A percentile compares a stretch with the other conserved stretches of the same genome.
Evolutionary conservation across 352 stramenopile species (phyloP).

Genomic region (Hyaloperonospora brassicae): DNA sequence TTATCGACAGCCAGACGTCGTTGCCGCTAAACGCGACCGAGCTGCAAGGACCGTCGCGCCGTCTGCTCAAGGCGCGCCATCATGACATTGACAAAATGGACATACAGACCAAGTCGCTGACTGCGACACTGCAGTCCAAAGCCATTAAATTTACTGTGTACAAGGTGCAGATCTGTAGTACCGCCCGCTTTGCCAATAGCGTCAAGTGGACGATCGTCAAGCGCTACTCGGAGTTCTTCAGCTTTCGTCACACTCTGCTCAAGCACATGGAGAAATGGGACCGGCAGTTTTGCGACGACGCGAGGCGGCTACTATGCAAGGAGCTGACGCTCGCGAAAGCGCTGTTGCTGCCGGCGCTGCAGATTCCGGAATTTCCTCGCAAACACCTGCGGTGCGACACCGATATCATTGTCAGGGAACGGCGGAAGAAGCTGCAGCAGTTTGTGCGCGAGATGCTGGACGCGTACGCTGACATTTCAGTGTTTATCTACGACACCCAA

Average conservation of each 20-base stretch:
- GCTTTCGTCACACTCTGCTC: conserved; percentile 41
- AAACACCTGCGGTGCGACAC: conserved; percentile 58
- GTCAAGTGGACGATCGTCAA: conserved; percentile 48
- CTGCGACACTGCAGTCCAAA: conserved; percentile 29
- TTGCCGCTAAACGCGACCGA: conserved; percentile 18
- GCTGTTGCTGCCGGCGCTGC: conserved; percentile 34
- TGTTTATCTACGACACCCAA: conserved; percentile 36
- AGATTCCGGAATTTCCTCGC: conserved; percentile 41
- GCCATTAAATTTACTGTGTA: conserved; percentile 56
- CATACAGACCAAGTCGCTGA: conserved; percentile 38
- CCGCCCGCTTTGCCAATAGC: conserved; percentile 15
- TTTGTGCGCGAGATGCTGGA: conserved; percentile 50
- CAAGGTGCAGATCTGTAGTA: conserved; percentile 49
- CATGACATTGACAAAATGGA: conserved; percentile 45
- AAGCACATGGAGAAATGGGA: conserved; percentile 45
- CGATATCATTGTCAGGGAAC: conserved; percentile 41
- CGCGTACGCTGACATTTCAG: conserved; percentile 51
- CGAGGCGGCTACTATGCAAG: conserved; percentile 26
- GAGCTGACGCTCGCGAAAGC: conserved; percentile 39
- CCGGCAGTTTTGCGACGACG: conserved; percentile 18
- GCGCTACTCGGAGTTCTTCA: conserved; percentile 61
- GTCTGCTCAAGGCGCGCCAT: conserved; percentile 38
- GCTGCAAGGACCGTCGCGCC: conserved; percentile 26
- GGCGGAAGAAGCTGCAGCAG: conserved; percentile 36
- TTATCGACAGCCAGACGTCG: conserved; percentile 8